Evolutionary conservation across 2,329 filamentous ascomycete genomes (phyloP).

Genomic region (Fusarium longipes): DNA sequence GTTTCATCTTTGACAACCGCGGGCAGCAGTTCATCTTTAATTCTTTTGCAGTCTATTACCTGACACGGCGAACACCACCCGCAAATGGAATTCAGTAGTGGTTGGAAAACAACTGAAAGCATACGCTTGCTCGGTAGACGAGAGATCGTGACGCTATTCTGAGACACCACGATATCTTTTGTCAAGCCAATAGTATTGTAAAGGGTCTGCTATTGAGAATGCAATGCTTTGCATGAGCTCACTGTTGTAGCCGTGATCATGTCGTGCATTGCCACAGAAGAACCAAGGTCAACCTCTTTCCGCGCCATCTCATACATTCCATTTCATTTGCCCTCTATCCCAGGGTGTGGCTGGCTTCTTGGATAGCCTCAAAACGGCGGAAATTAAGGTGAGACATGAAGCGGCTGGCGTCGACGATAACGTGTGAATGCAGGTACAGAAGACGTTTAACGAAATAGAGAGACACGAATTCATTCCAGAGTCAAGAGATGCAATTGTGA

Average conservation of each 20-base stretch:
- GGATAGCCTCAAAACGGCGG: constrained; percentile 4
- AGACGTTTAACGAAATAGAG: constrained; percentile 33
- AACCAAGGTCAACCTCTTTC: constrained; percentile 23
- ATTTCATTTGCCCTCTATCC: constrained; percentile 10
- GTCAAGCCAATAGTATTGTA: constrained; percentile 19
- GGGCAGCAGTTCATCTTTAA: constrained; percentile 34
- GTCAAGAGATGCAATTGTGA: constrained; percentile 33
- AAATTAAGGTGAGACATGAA: constrained; percentile 30
- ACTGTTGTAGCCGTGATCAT: constrained; percentile 13
- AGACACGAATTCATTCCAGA: constrained; percentile 39
- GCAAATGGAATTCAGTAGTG: constrained; percentile 39
- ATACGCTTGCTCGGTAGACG: constrained; percentile 37
- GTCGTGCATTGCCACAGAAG: constrained; percentile 1
- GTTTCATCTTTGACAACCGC: constrained; percentile 11
- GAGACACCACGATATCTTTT: constrained; percentile 40
- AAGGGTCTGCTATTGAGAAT: constrained; percentile 30
- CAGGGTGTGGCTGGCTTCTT: constrained; percentile 26
- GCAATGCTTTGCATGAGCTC: constrained; percentile 27
- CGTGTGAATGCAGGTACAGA: constrained; percentile 17
- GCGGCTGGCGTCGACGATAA: constrained; percentile 29
- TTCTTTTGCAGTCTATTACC: constrained; percentile 25
- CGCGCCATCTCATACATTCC: constrained; percentile 40
- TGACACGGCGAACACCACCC: constrained; percentile 21
- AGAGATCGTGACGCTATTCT: constrained; percentile 11
- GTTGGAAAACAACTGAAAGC: constrained; percentile 32